These are phyloP conservation scores for Salix viminalis DNA, from an alignment of 345 rosid species.

Conservation along the genomic window DNA sequence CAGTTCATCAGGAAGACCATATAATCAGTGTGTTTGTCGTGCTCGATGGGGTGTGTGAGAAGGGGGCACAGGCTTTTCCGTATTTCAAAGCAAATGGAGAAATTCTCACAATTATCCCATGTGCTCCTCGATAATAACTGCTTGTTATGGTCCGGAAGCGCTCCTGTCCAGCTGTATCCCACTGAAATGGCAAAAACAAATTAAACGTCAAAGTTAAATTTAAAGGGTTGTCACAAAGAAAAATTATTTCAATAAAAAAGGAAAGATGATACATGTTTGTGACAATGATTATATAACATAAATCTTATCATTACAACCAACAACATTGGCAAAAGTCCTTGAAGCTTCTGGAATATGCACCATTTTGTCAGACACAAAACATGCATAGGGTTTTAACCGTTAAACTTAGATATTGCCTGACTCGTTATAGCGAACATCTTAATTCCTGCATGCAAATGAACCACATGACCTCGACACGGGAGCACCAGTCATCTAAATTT, in stretches of 20 bases:
- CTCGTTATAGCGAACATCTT: not conserved
- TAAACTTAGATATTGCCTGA: not conserved
- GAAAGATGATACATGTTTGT: not conserved
- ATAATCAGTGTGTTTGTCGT: not conserved
- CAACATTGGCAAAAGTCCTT: not conserved
- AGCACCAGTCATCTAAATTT: not conserved
- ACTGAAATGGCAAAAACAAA: constrained; percentile 36
- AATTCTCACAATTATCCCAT: constrained; percentile 71
- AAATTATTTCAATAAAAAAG: not conserved
- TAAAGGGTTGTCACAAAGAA: not conserved
- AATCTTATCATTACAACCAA: not conserved
- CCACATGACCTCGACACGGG: not conserved
- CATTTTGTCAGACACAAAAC: not conserved
- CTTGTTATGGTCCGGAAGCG: constrained; percentile 90
- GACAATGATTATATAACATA: not conserved
- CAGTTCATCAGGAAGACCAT: not conserved
- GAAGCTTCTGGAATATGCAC: not conserved
- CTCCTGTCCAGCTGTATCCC: constrained; percentile 96
- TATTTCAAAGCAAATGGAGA: not conserved
- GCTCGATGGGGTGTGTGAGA: too few relatives aligned
- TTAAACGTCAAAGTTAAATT: not conserved
- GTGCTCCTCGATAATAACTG: constrained; percentile 93
- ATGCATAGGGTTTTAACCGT: not conserved
- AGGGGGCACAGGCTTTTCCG: too few relatives aligned
- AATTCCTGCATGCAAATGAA: not conserved